phyloP scores from a whole-genome alignment of 352 stramenopile genomes.

The Albugo laibachii region DNA sequence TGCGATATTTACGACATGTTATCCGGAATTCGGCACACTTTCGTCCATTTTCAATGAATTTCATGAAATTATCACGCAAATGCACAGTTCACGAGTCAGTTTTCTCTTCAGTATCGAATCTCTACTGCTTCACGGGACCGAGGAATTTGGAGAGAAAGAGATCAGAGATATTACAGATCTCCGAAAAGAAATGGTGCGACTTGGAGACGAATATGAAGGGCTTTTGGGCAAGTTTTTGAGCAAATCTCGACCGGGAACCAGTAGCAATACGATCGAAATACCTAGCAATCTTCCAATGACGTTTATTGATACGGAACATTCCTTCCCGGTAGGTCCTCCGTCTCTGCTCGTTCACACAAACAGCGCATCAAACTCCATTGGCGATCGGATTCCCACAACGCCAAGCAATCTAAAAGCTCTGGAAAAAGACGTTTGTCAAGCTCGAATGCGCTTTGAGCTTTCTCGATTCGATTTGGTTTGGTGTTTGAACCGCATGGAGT shows the following conservation, averaged over 20 bases:
- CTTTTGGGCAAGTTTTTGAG: conserved; percentile 59
- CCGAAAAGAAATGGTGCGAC: conserved; percentile 34
- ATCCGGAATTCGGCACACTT: conserved; percentile 36
- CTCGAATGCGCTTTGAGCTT: conserved; percentile 50
- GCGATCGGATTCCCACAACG: background rate
- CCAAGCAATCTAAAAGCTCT: conserved; percentile 13
- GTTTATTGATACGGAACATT: background rate
- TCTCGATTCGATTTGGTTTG: conserved; percentile 71
- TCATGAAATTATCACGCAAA: conserved; percentile 57
- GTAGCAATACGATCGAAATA: background rate
- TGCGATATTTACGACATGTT: conserved; percentile 75
- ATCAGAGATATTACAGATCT: conserved; percentile 50
- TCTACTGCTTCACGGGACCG: conserved; percentile 39
- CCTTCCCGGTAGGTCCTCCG: background rate
- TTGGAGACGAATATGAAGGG: conserved; percentile 66
- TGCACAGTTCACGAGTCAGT: conserved; percentile 66
- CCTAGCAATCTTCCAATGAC: too few species aligned
- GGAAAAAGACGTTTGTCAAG: conserved; percentile 41
- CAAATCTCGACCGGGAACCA: conserved; percentile 18
- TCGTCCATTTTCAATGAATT: conserved; percentile 67
- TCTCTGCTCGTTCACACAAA: conserved; percentile 1
- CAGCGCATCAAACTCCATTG: background rate
- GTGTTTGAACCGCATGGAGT: conserved; percentile 64
- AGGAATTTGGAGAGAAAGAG: conserved; percentile 49
- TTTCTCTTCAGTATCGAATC: conserved; percentile 69